Evolutionary conservation across 805 yeast genomes (phyloP).

Genomic region (Lachancea sp.): DNA sequence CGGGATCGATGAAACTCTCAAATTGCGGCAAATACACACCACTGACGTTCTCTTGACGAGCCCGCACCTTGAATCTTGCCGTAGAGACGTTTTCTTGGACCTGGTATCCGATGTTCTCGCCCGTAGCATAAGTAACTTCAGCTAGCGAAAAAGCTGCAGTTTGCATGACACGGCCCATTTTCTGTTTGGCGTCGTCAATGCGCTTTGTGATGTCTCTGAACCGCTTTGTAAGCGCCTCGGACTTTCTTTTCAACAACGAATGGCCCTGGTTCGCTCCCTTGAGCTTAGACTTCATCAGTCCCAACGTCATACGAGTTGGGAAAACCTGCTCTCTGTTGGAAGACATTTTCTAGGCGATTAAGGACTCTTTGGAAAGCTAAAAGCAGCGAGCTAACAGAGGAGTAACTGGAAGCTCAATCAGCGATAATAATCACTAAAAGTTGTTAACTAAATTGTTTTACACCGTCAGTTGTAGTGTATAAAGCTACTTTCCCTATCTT

Average conservation of each 20-base stretch:
- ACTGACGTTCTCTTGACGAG: slow-evolving; percentile 91
- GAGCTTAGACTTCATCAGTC: slow-evolving; percentile 88
- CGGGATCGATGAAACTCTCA: slow-evolving; percentile 75
- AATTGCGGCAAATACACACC: slow-evolving; percentile 94
- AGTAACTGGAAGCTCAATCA: too few relatives aligned
- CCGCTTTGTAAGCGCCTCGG: slow-evolving; percentile 93
- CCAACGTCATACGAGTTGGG: slow-evolving; percentile 96
- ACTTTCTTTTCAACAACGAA: slow-evolving; percentile 84
- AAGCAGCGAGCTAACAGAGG: too few relatives aligned
- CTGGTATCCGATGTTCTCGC: slow-evolving; percentile 91
- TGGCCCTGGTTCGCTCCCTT: slow-evolving; percentile 98
- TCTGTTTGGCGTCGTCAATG: slow-evolving; percentile 90
- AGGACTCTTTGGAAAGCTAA: too few relatives aligned
- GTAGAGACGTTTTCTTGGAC: slow-evolving; percentile 89
- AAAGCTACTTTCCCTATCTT: background rate
- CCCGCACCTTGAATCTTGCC: slow-evolving; percentile 85
- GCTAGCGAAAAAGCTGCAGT: slow-evolving; percentile 96
- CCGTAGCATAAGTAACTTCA: slow-evolving; percentile 95
- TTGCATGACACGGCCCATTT: slow-evolving; percentile 98
- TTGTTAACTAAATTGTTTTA: background rate
- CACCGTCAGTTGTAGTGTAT: background rate
- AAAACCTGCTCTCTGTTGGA: slow-evolving; percentile 81
- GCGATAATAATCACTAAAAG: too few relatives aligned
- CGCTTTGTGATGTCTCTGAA: slow-evolving; percentile 92
- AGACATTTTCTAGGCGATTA: slow-evolving; percentile 16